These are phyloP conservation scores for Hebeloma cylindrosporum DNA, from an alignment of 768 basidiomycete genomes.

Conservation along the genomic window DNA sequence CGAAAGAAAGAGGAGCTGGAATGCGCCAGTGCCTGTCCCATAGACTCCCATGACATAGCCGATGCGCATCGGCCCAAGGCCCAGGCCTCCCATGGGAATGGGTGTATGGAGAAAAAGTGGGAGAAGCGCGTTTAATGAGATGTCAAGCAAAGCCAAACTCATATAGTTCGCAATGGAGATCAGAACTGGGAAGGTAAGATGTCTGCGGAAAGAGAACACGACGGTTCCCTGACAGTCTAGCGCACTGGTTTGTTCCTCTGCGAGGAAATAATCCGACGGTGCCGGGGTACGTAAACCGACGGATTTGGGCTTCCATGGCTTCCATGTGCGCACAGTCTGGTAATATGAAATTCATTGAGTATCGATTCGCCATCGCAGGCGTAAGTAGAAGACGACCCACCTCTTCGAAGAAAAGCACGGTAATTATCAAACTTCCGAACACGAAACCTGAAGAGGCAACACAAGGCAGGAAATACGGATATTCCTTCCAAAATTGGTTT, in stretches of 20 bases:
- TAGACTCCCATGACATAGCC: constrained; percentile 55
- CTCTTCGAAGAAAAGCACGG: constrained; percentile 1
- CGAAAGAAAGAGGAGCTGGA: constrained; percentile 57
- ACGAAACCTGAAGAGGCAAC: constrained; percentile 52
- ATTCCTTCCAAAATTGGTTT: constrained; percentile 41
- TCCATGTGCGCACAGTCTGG: no score
- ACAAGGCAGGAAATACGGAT: constrained; percentile 64
- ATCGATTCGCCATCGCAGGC: no score
- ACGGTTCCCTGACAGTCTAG: no score
- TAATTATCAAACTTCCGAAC: constrained; percentile 7
- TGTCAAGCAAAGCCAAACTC: constrained; percentile 48
- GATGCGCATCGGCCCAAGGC: constrained; percentile 54
- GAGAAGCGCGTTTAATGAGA: constrained; percentile 55
- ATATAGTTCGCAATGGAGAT: constrained; percentile 57
- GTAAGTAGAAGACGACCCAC: constrained; percentile 35
- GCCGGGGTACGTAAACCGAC: no score
- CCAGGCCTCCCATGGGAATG: constrained; percentile 58
- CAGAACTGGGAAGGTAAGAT: constrained; percentile 49
- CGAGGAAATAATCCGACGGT: no score
- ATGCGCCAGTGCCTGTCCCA: constrained; percentile 53
- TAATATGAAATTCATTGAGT: no score
- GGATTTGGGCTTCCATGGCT: no score
- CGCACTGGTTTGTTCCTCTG: no score
- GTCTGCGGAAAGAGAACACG: constrained; percentile 41
- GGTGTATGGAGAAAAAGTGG: constrained; percentile 70